A percentile compares a stretch with the other conserved stretches of the same genome.
phyloP scores from a whole-genome alignment of 2,329 filamentous ascomycete species.

The Hymenoscyphus salicellus region DNA sequence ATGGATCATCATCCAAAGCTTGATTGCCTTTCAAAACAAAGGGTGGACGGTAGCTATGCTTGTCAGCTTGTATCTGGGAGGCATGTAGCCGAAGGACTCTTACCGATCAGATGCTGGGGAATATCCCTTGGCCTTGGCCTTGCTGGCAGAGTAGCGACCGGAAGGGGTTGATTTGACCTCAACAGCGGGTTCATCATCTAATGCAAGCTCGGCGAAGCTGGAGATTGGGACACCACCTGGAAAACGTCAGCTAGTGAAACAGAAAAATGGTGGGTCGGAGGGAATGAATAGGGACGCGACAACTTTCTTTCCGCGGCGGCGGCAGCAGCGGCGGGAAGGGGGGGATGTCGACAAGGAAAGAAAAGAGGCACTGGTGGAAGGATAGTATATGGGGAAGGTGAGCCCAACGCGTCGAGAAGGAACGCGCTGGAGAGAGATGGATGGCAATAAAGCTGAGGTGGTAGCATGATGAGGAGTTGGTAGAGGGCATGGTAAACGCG shows the following conservation, averaged over 20 bases:
- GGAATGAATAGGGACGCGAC: neutral
- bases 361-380: too few relatives aligned
- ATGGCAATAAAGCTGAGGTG: neutral
- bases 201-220: slow-evolving; percentile 13
- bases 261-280: neutral
- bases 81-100: slow-evolving; percentile 11
- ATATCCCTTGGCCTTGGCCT: slow-evolving; percentile 13
- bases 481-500: neutral
- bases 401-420: neutral
- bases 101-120: slow-evolving; percentile 23
- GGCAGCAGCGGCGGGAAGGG: neutral
- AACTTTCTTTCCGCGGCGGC: neutral
- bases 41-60: slow-evolving; percentile 29
- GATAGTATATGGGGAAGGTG: neutral
- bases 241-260: slow-evolving; percentile 5
- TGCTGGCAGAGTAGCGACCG: slow-evolving; percentile 19
- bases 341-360: neutral
- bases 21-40: slow-evolving; percentile 30
- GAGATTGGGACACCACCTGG: slow-evolving; percentile 16
- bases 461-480: neutral
- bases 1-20: slow-evolving; percentile 27
- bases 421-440: neutral
- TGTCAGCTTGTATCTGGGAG: neutral
- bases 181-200: slow-evolving; percentile 21
- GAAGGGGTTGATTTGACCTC: slow-evolving; percentile 17